phyloP scores from a whole-genome alignment of 176 grass and related monocot genomes.

The Rhynchospora tenuis region DNA sequence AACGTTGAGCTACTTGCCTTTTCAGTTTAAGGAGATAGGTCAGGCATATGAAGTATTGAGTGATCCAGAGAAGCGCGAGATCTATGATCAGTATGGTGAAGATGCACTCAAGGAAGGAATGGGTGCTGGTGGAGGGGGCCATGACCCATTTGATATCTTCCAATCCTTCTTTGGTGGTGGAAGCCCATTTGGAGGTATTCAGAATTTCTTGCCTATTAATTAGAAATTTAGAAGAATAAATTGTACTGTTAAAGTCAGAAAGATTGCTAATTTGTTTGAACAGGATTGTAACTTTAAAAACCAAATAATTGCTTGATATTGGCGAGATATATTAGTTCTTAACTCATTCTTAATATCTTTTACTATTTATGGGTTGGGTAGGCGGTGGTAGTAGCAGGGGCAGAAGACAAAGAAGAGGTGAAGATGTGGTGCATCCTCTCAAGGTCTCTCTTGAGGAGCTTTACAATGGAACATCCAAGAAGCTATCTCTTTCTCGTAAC shows the following conservation, averaged over 20 bases:
- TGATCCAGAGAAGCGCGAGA: conserved; percentile 77
- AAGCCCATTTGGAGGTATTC: conserved; percentile 63
- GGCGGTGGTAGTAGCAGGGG: conserved; percentile 68
- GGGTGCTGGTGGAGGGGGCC: conserved; percentile 48
- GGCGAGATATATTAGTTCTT: neutral
- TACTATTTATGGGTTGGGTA: conserved; percentile 10
- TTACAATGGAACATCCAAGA: conserved; percentile 81
- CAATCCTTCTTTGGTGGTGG: conserved; percentile 78
- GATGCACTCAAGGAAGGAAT: conserved; percentile 95
- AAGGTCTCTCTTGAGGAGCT: conserved; percentile 75
- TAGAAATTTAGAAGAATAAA: neutral
- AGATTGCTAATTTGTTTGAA: neutral
- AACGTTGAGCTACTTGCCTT: neutral
- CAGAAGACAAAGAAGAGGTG: conserved; percentile 68
- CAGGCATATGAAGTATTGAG: conserved; percentile 90
- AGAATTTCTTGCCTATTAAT: no score
- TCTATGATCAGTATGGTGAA: conserved; percentile 89
- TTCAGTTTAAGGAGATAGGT: conserved; percentile 92
- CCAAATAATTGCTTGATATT: neutral
- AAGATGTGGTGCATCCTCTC: conserved; percentile 79
- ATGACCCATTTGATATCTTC: conserved; percentile 90
- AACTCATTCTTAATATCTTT: neutral
- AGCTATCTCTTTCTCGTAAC: conserved; percentile 73
- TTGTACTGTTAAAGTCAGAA: neutral
- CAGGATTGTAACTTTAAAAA: neutral